Conservation (phyloP, 345 rosid species). For the Eucalyptus rudis region DNA sequence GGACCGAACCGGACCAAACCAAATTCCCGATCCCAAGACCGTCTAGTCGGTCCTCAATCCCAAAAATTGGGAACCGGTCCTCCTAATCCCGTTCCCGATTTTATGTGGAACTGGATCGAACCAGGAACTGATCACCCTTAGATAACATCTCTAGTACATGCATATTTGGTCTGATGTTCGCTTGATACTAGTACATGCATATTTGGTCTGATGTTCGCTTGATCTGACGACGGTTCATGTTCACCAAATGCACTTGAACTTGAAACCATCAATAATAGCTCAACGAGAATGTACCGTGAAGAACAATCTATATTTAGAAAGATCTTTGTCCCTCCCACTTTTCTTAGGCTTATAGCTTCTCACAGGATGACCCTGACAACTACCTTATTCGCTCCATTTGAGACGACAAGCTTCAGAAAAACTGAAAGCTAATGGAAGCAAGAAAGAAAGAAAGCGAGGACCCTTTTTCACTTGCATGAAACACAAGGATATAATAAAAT, state of each 20-base stretch:
- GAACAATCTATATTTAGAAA: neutral
- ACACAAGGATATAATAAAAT: neutral
- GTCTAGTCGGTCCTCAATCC: fast-evolving
- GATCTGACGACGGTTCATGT: too few species aligned
- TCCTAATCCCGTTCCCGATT: fast-evolving
- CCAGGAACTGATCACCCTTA: fast-evolving
- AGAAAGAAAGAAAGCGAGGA: neutral
- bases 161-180: too few species aligned
- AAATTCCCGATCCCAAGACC: fast-evolving
- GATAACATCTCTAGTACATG: too few species aligned
- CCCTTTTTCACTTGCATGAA: neutral
- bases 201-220: fast-evolving
- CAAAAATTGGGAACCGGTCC: fast-evolving
- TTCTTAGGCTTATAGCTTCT: neutral
- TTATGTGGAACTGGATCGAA: fast-evolving
- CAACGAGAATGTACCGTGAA: neutral
- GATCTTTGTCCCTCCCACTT: neutral
- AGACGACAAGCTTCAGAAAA: neutral
- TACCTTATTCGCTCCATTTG: neutral
- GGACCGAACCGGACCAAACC: too few species aligned
- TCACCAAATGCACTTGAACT: neutral
- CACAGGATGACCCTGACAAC: neutral
- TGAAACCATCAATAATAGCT: neutral
- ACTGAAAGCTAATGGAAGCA: neutral
- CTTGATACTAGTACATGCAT: too few species aligned